phyloP scores from a whole-genome alignment of 2,329 filamentous ascomycete species.

The Colletotrichum tanaceti region DNA sequence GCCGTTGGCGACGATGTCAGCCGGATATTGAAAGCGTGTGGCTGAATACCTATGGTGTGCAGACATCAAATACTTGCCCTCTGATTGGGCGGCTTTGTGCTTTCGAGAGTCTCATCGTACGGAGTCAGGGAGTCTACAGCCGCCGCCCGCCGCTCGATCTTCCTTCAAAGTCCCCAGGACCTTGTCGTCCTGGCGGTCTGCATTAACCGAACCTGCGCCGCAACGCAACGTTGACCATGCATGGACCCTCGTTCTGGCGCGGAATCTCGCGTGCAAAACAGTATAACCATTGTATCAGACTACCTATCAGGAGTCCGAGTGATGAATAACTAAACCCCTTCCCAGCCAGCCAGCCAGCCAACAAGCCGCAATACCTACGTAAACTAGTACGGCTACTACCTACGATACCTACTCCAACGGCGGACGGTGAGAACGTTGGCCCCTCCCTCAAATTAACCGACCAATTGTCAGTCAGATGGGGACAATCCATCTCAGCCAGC shows the following conservation, averaged over 20 bases:
- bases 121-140: too few relatives aligned
- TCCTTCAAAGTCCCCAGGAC: background rate
- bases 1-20: slow-evolving; percentile 24
- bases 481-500: background rate
- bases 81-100: slow-evolving; percentile 22
- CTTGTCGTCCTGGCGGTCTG: slow-evolving; percentile 20
- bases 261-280: background rate
- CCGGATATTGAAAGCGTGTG: slow-evolving; percentile 16
- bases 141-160: background rate
- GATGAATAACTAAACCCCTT: background rate
- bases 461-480: background rate
- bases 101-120: background rate
- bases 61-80: slow-evolving; percentile 12
- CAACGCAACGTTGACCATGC: slow-evolving; percentile 1
- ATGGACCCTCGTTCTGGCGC: slow-evolving; percentile 1
- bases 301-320: too few relatives aligned
- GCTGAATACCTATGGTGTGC: background rate
- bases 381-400: too few relatives aligned
- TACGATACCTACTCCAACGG: too few relatives aligned
- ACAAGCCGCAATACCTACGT: too few relatives aligned
- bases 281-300: slow-evolving; percentile 11
- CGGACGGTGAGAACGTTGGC: too few relatives aligned
- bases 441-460: too few relatives aligned
- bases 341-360: background rate
- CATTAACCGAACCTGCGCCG: slow-evolving; percentile 16